A percentile compares a stretch with the other conserved stretches of the same genome.
Evolutionary conservation across 2,329 filamentous ascomycete genomes (phyloP).

Genomic region (Trichothecium roseum): DNA sequence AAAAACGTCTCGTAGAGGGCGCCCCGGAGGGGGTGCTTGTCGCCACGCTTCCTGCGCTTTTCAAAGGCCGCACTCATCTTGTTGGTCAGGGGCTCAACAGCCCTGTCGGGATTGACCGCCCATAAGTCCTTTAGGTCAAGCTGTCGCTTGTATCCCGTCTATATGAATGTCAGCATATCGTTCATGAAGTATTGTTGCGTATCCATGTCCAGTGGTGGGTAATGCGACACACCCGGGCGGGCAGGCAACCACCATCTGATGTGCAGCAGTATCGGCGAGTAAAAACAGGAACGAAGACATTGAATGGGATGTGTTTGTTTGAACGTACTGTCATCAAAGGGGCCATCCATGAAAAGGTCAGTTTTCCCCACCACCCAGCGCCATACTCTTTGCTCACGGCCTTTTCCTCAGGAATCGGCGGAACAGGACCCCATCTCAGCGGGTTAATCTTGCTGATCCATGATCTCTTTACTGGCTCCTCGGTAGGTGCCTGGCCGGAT

Average conservation of each 20-base stretch:
- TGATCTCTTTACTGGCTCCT: constrained; percentile 29
- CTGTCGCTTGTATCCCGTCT: constrained; percentile 76
- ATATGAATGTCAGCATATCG: constrained; percentile 4
- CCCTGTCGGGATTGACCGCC: constrained; percentile 72
- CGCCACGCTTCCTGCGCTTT: constrained; percentile 53
- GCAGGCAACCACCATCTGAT: no score
- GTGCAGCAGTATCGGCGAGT: no score
- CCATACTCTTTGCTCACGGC: constrained; percentile 55
- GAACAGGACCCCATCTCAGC: constrained; percentile 45
- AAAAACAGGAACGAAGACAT: no score
- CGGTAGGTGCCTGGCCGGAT: constrained; percentile 17
- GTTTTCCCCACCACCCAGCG: constrained; percentile 61
- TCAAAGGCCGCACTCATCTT: constrained; percentile 61
- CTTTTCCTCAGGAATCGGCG: constrained; percentile 44
- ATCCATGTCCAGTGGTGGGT: no score
- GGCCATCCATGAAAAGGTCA: constrained; percentile 86
- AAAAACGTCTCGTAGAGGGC: constrained; percentile 82
- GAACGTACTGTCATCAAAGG: constrained; percentile 66
- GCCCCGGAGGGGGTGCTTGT: constrained; percentile 64
- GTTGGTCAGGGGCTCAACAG: constrained; percentile 57
- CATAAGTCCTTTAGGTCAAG: constrained; percentile 82
- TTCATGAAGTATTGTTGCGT: no score
- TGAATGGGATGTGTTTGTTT: no score
- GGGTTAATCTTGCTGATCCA: constrained; percentile 58
- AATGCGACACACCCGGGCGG: no score